phyloP scores from a whole-genome alignment of 208 protist genomes.

The Naegleria fowleri region DNA sequence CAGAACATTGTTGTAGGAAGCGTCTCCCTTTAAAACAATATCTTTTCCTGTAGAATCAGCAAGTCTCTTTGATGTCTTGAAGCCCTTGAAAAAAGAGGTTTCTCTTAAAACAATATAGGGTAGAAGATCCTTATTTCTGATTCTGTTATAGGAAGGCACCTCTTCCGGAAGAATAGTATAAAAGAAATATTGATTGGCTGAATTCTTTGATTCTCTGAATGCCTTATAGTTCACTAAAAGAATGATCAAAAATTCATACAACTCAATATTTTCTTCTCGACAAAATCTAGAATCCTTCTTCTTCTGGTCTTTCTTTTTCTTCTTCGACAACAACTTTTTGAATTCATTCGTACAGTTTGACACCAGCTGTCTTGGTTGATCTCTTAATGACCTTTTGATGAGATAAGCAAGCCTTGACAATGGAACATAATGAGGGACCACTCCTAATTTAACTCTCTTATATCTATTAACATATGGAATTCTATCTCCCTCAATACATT shows the following conservation, averaged over 20 bases:
- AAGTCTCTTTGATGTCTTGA: background rate
- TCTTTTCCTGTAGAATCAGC: background rate
- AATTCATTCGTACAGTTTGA: background rate
- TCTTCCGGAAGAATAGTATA: constrained; percentile 6
- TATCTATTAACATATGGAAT: background rate
- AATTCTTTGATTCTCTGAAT: background rate
- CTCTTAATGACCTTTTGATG: background rate
- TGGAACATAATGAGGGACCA: background rate
- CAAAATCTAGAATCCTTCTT: background rate
- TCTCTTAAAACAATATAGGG: background rate
- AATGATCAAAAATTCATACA: constrained; percentile 14
- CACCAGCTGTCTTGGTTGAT: constrained; percentile 17
- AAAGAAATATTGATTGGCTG: background rate
- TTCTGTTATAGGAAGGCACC: background rate
- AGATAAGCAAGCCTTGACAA: background rate
- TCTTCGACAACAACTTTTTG: background rate
- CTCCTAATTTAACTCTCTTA: constrained; percentile 2
- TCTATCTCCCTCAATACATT: background rate
- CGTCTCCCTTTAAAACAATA: background rate
- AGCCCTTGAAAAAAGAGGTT: background rate
- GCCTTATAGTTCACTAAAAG: background rate
- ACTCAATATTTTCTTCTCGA: background rate
- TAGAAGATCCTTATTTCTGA: background rate
- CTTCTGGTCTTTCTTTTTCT: background rate
- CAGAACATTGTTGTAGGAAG: background rate